These are phyloP conservation scores for Cystoderma amianthinum DNA, from an alignment of 768 basidiomycete genomes.

Conservation along the genomic window DNA sequence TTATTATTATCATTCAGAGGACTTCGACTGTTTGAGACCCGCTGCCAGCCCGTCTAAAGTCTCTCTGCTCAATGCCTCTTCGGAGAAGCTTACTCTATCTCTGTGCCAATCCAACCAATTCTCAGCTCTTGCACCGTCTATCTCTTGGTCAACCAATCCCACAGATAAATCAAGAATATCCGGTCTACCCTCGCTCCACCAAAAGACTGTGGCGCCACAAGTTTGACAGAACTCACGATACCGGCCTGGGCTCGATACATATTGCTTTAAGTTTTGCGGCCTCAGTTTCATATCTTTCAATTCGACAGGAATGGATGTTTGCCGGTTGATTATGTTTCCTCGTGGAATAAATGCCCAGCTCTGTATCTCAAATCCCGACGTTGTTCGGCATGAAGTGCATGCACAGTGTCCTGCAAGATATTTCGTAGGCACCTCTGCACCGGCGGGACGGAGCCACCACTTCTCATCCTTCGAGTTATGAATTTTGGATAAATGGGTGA, in stretches of 20 bases:
- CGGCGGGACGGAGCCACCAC: constrained; percentile 19
- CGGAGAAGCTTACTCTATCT: constrained; percentile 9
- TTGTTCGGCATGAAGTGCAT: constrained; percentile 18
- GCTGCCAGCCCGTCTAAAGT: constrained; percentile 5
- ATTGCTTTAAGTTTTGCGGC: constrained; percentile 16
- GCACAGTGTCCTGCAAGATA: constrained; percentile 22
- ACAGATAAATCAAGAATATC: constrained; percentile 16
- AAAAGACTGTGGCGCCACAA: constrained; percentile 23
- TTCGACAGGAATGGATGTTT: constrained; percentile 8
- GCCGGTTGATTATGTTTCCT: constrained; percentile 15
- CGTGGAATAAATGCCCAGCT: constrained; percentile 20
- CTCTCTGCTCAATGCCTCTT: constrained; percentile 9
- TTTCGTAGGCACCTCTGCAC: constrained; percentile 10
- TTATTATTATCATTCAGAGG: too few species aligned
- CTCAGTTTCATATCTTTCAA: constrained; percentile 7
- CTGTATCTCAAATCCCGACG: constrained; percentile 18
- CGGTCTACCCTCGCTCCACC: constrained; percentile 15
- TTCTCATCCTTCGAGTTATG: constrained; percentile 17
- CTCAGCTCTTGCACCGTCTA: constrained; percentile 9
- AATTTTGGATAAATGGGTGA: constrained; percentile 14
- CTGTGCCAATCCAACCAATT: constrained; percentile 11
- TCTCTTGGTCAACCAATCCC: constrained; percentile 12
- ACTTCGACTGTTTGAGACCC: constrained; percentile 8
- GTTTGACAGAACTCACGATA: constrained; percentile 20
- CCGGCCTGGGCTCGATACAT: constrained; percentile 13